Evolutionary conservation across 768 basidiomycete genomes (phyloP).

Genomic region (Omphalotus guepiniiformis): DNA sequence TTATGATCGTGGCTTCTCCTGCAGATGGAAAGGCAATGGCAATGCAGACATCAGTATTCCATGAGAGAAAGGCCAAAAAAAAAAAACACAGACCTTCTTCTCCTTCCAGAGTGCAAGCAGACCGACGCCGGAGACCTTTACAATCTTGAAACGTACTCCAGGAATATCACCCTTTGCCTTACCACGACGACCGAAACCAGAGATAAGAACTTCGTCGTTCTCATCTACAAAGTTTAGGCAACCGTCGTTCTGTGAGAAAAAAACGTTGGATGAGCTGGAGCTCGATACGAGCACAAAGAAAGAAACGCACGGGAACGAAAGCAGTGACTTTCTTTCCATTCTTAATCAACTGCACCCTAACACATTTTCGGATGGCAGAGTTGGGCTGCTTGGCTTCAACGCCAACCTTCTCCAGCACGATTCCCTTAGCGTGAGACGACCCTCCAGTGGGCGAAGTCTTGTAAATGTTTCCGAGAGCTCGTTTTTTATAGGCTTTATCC

Average conservation of each 20-base stretch:
- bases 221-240: constrained; percentile 98
- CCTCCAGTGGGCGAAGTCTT: constrained; percentile 99
- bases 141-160: constrained; percentile 99
- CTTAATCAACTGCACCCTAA: constrained; percentile 99
- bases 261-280: constrained; percentile 6
- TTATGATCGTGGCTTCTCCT: constrained; percentile 76
- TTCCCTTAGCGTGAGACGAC: constrained; percentile 99
- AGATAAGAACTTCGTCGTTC: constrained; percentile 99
- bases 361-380: constrained; percentile 99
- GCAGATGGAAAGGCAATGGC: constrained; percentile 7
- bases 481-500: constrained; percentile 99
- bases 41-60: neutral
- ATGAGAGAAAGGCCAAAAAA: neutral
- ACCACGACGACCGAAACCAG: constrained; percentile 99
- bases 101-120: constrained; percentile 98
- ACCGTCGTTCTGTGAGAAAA: constrained; percentile 73
- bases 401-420: constrained; percentile 99
- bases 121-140: constrained; percentile 99
- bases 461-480: constrained; percentile 98
- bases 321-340: constrained; percentile 99
- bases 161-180: constrained; percentile 99
- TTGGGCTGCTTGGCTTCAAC: constrained; percentile 99
- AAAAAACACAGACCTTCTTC: constrained; percentile 74
- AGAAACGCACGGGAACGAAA: constrained; percentile 85
- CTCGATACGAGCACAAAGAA: neutral